A percentile compares a stretch with the other conserved stretches of the same genome.
Evolutionary conservation across 1,139 yeast genomes (phyloP).

Genomic region (Hyphopichia wangnamkhiaoensis): DNA sequence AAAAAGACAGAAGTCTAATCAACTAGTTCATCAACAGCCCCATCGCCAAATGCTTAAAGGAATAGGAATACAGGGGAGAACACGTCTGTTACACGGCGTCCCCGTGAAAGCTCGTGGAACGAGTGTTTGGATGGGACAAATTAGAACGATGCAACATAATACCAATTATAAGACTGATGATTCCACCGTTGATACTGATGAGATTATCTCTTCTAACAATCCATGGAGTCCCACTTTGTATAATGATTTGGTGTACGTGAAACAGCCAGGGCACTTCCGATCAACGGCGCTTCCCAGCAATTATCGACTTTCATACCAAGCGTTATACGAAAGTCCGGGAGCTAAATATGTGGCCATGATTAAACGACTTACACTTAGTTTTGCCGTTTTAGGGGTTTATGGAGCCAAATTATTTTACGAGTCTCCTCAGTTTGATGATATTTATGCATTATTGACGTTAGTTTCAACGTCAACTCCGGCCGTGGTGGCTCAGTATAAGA

Average conservation of each 20-base stretch:
- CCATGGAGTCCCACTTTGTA: conserved; percentile 52
- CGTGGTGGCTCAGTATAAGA: conserved; percentile 53
- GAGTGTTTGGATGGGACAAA: not conserved
- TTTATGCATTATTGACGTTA: conserved; percentile 48
- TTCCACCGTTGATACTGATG: conserved; percentile 43
- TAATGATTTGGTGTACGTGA: conserved; percentile 36
- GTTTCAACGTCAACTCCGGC: conserved; percentile 48
- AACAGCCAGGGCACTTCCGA: conserved; percentile 23
- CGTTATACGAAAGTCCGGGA: conserved; percentile 59
- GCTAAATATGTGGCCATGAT: conserved; percentile 55
- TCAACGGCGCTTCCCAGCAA: conserved; percentile 39
- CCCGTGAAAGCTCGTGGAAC: not conserved
- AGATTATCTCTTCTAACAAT: conserved; percentile 42
- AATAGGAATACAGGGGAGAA: no score
- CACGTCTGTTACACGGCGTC: no score
- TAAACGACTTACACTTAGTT: conserved; percentile 54
- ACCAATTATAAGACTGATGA: conserved; percentile 30
- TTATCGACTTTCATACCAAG: conserved; percentile 51
- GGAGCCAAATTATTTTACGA: conserved; percentile 56
- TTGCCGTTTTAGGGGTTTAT: conserved; percentile 55
- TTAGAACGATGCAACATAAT: conserved; percentile 9
- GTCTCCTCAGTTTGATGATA: conserved; percentile 58
- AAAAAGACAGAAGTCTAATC: no score
- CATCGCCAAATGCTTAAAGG: no score
- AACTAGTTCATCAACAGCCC: no score